Conservation (phyloP, 148 eudicot species). For the Suaeda aralocaspica region DNA sequence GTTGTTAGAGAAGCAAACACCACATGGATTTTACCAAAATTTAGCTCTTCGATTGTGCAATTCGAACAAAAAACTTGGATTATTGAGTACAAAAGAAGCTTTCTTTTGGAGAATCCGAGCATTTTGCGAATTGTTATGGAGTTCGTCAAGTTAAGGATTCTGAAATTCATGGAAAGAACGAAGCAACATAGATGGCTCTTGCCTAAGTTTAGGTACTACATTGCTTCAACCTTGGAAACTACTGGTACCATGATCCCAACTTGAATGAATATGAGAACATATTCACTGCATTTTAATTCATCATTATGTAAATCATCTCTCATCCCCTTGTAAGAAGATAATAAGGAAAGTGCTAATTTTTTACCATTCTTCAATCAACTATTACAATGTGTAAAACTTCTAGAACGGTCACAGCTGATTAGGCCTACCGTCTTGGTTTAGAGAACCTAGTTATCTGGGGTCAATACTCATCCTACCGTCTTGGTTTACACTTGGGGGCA, state of each 20-base stretch:
- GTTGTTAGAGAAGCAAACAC: conserved; percentile 32
- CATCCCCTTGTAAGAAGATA: too few relatives aligned
- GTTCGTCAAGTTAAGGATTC: conserved; percentile 42
- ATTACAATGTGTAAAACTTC: too few relatives aligned
- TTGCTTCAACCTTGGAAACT: conserved; percentile 13
- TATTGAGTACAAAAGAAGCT: conserved; percentile 47
- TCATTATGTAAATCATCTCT: too few relatives aligned
- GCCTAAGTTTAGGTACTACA: conserved; percentile 20
- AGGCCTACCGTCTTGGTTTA: too few relatives aligned
- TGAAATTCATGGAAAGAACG: conserved; percentile 33
- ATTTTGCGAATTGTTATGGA: conserved; percentile 30
- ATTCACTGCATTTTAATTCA: too few relatives aligned
- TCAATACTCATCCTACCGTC: too few relatives aligned
- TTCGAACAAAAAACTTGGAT: conserved; percentile 63
- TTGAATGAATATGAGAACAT: conserved; percentile 10
- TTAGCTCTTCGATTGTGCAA: conserved; percentile 61
- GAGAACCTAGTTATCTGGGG: too few relatives aligned
- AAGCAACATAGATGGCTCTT: conserved; percentile 46
- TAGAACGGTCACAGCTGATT: too few relatives aligned
- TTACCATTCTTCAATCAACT: too few relatives aligned
- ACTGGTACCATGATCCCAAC: conserved; percentile 32
- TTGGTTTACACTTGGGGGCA: too few relatives aligned
- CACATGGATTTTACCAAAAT: conserved; percentile 54
- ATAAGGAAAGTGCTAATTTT: too few relatives aligned
- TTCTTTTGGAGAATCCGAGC: conserved; percentile 38